Evolutionary conservation across 2,329 filamentous ascomycete genomes (phyloP).

Genomic region (Penicillium digitatum): DNA sequence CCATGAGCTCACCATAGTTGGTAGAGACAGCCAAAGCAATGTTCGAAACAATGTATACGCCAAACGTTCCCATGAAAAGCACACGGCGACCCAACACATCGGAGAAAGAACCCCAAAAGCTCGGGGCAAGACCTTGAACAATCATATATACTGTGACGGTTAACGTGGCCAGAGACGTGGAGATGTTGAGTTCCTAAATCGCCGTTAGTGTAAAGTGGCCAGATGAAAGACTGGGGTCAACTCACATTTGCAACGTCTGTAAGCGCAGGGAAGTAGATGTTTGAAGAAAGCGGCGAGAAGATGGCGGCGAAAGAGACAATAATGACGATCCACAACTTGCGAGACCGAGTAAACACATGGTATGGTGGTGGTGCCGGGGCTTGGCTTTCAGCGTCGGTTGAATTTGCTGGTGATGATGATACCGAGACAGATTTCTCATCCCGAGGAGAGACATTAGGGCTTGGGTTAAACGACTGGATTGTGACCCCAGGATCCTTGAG

Average conservation of each 20-base stretch:
- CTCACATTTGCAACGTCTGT: conserved; percentile 24
- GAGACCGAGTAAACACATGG: conserved; percentile 34
- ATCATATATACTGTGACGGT: conserved; percentile 48
- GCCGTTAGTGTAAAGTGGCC: neutral
- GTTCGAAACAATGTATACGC: conserved; percentile 49
- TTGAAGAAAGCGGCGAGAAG: conserved; percentile 45
- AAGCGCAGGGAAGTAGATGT: conserved; percentile 48
- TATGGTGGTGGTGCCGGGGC: conserved; percentile 17
- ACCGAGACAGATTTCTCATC: conserved; percentile 16
- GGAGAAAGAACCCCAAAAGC: conserved; percentile 49
- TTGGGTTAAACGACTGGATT: conserved; percentile 12
- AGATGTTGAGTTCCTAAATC: conserved; percentile 25
- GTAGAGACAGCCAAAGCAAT: conserved; percentile 45
- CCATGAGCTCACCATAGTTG: conserved; percentile 44
- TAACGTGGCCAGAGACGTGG: conserved; percentile 30
- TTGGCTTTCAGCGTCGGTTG: conserved; percentile 21
- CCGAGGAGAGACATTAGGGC: conserved; percentile 9
- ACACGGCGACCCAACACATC: conserved; percentile 47
- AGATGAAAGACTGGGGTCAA: neutral
- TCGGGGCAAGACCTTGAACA: conserved; percentile 50
- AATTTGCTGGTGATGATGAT: conserved; percentile 9
- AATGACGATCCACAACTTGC: conserved; percentile 39
- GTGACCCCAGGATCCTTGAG: conserved; percentile 10
- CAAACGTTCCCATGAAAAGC: conserved; percentile 46
- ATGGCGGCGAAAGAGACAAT: conserved; percentile 41